phyloP scores from a whole-genome alignment of 2,329 filamentous ascomycete genomes.

The Capronia americana region DNA sequence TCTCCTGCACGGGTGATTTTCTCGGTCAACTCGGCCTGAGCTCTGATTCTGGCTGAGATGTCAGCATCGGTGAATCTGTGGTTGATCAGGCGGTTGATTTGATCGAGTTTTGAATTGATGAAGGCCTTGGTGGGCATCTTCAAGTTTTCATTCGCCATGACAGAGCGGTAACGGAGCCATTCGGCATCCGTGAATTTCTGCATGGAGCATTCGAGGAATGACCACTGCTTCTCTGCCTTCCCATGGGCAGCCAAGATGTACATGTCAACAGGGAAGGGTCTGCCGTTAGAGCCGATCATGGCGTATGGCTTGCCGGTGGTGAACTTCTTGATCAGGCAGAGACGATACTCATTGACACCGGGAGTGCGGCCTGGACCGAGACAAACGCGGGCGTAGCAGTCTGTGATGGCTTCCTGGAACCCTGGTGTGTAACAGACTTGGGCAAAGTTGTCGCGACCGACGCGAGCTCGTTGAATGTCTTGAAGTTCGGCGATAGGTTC shows the following conservation, averaged over 20 bases:
- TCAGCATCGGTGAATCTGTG: constrained; percentile 84
- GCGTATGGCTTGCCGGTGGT: constrained; percentile 81
- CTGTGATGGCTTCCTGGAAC: constrained; percentile 80
- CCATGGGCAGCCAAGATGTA: constrained; percentile 84
- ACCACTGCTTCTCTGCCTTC: constrained; percentile 81
- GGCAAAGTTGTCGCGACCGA: constrained; percentile 85
- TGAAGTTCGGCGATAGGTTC: constrained; percentile 73
- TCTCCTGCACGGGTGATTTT: constrained; percentile 69
- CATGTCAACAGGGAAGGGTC: constrained; percentile 80
- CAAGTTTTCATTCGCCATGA: constrained; percentile 73
- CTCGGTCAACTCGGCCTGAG: constrained; percentile 70
- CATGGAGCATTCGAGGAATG: constrained; percentile 90
- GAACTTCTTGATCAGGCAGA: constrained; percentile 91
- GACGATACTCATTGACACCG: constrained; percentile 79
- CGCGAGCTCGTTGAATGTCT: constrained; percentile 83
- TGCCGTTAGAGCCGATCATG: constrained; percentile 74
- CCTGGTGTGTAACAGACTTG: constrained; percentile 92
- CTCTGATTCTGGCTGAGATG: constrained; percentile 77
- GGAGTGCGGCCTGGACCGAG: constrained; percentile 77
- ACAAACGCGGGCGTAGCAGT: constrained; percentile 84
- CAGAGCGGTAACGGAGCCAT: constrained; percentile 79
- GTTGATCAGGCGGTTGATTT: constrained; percentile 79
- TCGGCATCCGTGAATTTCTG: constrained; percentile 83
- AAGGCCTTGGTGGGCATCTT: constrained; percentile 74
- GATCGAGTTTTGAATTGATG: constrained; percentile 74